Evolutionary conservation across 169 alveolate species (phyloP).

Genomic region (Plasmodium gallinaceum): DNA sequence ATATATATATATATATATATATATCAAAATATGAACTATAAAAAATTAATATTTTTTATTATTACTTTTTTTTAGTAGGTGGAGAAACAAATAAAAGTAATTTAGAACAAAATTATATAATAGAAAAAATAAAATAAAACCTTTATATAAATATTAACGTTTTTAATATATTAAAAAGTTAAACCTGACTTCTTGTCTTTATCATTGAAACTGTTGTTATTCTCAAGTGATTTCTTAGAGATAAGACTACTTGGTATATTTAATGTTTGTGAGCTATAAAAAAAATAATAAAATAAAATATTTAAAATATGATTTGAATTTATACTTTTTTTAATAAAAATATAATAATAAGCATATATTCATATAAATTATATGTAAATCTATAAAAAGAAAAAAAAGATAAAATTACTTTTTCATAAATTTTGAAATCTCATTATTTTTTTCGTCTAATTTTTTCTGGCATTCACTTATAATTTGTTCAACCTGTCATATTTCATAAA

Average conservation of each 20-base stretch:
- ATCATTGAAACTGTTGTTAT: constrained; percentile 6
- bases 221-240: constrained; percentile 17
- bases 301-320: background rate
- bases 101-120: background rate
- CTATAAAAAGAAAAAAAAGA: background rate
- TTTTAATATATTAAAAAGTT: constrained; percentile 20
- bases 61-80: constrained; percentile 4
- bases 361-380: background rate
- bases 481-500: constrained; percentile 26
- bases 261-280: constrained; percentile 38
- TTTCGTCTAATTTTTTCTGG: constrained; percentile 71
- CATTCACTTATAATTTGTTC: constrained; percentile 72
- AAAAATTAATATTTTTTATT: background rate
- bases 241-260: constrained; percentile 14
- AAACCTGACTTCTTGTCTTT: constrained; percentile 40
- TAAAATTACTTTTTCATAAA: constrained; percentile 61
- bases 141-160: background rate
- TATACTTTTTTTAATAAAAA: background rate
- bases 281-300: background rate
- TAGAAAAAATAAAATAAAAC: constrained; percentile 1
- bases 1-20: background rate
- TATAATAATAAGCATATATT: background rate
- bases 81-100: constrained; percentile 15
- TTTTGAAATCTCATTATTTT: constrained; percentile 50
- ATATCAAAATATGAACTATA: background rate